phyloP scores from a whole-genome alignment of 2,329 filamentous ascomycete genomes.

The Sarocladiaceae sp. region DNA sequence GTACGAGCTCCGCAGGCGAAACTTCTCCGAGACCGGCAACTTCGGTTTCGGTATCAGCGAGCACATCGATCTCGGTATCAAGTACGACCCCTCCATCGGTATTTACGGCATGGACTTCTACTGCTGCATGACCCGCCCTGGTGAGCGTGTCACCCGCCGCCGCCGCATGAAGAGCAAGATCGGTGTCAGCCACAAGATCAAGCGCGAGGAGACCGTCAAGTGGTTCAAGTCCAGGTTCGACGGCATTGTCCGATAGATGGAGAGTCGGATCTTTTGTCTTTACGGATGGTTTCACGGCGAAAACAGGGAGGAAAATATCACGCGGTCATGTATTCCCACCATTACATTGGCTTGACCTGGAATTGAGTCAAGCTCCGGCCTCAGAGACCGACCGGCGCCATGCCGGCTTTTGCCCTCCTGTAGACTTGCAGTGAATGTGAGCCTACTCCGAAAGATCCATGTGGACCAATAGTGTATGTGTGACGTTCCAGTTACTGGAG shows the following conservation, averaged over 20 bases:
- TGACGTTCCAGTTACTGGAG: too few species aligned
- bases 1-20: constrained; percentile 98
- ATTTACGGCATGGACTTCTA: constrained; percentile 99
- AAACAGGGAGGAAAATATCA: constrained; percentile 27
- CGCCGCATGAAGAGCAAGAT: constrained; percentile 84
- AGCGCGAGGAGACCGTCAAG: constrained; percentile 91
- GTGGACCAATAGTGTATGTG: not conserved
- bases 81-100: constrained; percentile 97
- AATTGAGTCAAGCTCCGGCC: constrained; percentile 61
- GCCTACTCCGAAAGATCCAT: not conserved
- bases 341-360: constrained; percentile 49
- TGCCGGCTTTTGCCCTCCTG: constrained; percentile 52
- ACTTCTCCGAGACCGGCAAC: constrained; percentile 99
- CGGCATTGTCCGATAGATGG: constrained; percentile 89
- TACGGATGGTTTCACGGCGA: constrained; percentile 35
- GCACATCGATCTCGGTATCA: constrained; percentile 99
- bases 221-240: constrained; percentile 94
- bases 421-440: constrained; percentile 5
- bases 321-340: constrained; percentile 38
- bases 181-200: constrained; percentile 88
- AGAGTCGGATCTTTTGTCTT: constrained; percentile 33
- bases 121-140: constrained; percentile 99
- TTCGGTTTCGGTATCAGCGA: constrained; percentile 99
- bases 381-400: constrained; percentile 68
- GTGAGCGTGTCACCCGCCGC: constrained; percentile 95